Percentiles rank a stretch among this genome's conserved stretches.
These are phyloP conservation scores for Trametes elegans DNA, from an alignment of 768 basidiomycete genomes.

Conservation along the genomic window DNA sequence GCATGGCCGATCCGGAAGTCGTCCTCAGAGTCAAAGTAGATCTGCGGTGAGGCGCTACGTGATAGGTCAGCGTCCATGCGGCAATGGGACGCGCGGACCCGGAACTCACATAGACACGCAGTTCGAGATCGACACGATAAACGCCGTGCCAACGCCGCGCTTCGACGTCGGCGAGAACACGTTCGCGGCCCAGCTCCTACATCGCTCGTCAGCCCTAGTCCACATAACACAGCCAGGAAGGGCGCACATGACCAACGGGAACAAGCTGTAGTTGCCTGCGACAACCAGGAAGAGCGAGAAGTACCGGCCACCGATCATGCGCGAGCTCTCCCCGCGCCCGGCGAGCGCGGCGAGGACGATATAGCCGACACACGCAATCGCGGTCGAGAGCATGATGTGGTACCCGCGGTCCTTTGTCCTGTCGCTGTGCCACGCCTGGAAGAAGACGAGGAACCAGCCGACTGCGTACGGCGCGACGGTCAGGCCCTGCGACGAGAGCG, in stretches of 20 bases:
- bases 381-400: conserved; percentile 51
- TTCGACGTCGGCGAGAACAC: conserved; percentile 59
- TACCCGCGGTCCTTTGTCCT: conserved; percentile 51
- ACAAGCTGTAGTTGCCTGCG: conserved; percentile 52
- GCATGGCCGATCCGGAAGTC: conserved; percentile 53
- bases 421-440: conserved; percentile 56
- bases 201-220: neutral
- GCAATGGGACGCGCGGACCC: too few species aligned
- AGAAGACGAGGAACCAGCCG: conserved; percentile 54
- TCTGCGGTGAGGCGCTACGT: conserved; percentile 50
- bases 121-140: conserved; percentile 59
- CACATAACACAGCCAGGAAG: neutral
- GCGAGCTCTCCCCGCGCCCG: conserved; percentile 36
- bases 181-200: conserved; percentile 60
- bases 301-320: conserved; percentile 52
- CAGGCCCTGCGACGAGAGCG: conserved; percentile 55
- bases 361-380: conserved; percentile 49
- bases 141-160: conserved; percentile 57
- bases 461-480: conserved; percentile 57
- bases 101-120: conserved; percentile 51
- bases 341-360: conserved; percentile 46
- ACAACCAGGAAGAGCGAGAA: conserved; percentile 58
- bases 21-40: conserved; percentile 54
- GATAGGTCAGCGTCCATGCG: neutral
- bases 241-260: conserved; percentile 58